Evolutionary conservation across 768 basidiomycete genomes (phyloP).

Genomic region (Tulasnella sp.): DNA sequence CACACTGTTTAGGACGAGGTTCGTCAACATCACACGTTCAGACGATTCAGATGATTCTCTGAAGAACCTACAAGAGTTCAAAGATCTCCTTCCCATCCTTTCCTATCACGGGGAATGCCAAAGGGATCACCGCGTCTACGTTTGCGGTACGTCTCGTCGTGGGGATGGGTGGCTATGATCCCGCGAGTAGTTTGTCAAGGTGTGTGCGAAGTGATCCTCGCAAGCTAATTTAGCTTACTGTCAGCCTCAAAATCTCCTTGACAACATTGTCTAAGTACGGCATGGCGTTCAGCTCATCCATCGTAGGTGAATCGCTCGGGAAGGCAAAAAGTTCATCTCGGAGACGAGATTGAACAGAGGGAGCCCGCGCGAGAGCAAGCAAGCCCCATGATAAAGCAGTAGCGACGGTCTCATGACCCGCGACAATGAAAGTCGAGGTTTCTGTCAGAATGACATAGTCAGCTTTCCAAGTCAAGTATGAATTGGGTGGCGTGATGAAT

Average conservation of each 20-base stretch:
- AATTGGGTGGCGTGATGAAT: too few relatives aligned
- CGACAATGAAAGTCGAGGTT: slow-evolving; percentile 48
- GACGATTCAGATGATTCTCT: too few relatives aligned
- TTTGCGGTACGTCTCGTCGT: slow-evolving; percentile 34
- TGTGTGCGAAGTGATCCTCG: too few relatives aligned
- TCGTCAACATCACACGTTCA: too few relatives aligned
- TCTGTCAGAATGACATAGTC: slow-evolving; percentile 24
- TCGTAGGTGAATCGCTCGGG: slow-evolving; percentile 6
- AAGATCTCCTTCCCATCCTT: slow-evolving; percentile 33
- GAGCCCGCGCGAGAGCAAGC: slow-evolving; percentile 28
- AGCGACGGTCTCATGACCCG: slow-evolving; percentile 28
- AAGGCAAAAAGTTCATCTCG: slow-evolving; percentile 29
- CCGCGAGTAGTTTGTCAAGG: too few relatives aligned
- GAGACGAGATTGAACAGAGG: slow-evolving; percentile 42
- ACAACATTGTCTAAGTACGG: slow-evolving; percentile 26
- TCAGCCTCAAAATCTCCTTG: slow-evolving; percentile 39
- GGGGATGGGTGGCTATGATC: slow-evolving; percentile 46
- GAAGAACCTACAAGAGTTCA: slow-evolving; percentile 31
- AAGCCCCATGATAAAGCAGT: not conserved
- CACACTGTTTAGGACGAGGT: too few relatives aligned
- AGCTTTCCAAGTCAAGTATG: too few relatives aligned
- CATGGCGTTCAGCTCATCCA: slow-evolving; percentile 23
- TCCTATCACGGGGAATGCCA: slow-evolving; percentile 38
- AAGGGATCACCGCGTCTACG: slow-evolving; percentile 39
- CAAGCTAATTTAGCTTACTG: too few relatives aligned